These are phyloP conservation scores for Wallacemonas collosoma DNA, from an alignment of 208 protist species.

Conservation along the genomic window DNA sequence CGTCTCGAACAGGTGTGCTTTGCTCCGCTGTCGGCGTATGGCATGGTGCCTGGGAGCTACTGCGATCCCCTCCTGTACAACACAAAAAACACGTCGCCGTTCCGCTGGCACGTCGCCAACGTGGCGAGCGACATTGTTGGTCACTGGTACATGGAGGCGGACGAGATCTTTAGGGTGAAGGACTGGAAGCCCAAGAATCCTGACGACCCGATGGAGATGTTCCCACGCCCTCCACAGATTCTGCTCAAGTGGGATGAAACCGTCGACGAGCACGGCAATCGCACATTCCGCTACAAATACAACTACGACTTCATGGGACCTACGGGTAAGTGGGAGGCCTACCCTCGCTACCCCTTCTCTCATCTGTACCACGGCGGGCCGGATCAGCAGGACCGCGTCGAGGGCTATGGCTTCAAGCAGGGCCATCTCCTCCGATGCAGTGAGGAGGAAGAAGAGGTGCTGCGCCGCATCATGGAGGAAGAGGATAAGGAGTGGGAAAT, in stretches of 20 bases:
- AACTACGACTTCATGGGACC: slow-evolving; percentile 88
- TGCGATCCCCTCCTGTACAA: slow-evolving; percentile 92
- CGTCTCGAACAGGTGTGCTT: slow-evolving; percentile 91
- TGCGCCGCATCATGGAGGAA: slow-evolving; percentile 91
- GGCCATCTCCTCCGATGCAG: slow-evolving; percentile 85
- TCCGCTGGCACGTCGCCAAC: slow-evolving; percentile 89
- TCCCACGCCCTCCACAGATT: slow-evolving; percentile 82
- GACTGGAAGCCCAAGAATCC: slow-evolving; percentile 91
- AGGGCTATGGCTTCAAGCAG: slow-evolving; percentile 92
- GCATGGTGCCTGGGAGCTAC: slow-evolving; percentile 90
- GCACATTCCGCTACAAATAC: slow-evolving; percentile 91
- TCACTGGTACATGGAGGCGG: slow-evolving; percentile 92
- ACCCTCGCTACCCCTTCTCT: slow-evolving; percentile 89
- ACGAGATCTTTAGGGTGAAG: slow-evolving; percentile 88
- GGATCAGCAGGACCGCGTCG: slow-evolving; percentile 76
- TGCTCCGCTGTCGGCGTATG: slow-evolving; percentile 83
- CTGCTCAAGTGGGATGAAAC: slow-evolving; percentile 88
- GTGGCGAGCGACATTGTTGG: slow-evolving; percentile 83
- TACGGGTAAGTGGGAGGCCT: slow-evolving; percentile 87
- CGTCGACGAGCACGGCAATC: slow-evolving; percentile 90
- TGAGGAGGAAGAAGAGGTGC: slow-evolving; percentile 87
- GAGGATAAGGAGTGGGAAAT: slow-evolving; percentile 93
- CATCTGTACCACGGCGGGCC: slow-evolving; percentile 77
- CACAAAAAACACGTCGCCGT: slow-evolving; percentile 90
- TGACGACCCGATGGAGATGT: slow-evolving; percentile 89